These are phyloP conservation scores for Zychaea mexicana DNA, from an alignment of 371 early-diverging fungal genomes.

Conservation along the genomic window DNA sequence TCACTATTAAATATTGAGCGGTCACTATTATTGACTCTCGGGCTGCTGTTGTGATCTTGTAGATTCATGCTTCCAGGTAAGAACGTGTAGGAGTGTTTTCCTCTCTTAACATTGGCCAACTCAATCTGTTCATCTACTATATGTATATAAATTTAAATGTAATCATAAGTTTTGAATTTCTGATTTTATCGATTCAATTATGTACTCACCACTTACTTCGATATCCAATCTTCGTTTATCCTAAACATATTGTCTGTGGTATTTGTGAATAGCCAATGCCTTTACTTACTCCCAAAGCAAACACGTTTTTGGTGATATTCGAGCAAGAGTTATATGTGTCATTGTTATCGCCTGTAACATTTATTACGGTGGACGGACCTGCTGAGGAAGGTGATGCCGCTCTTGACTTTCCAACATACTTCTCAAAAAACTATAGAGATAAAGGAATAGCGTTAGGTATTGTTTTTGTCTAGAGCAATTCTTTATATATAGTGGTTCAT, in stretches of 20 bases:
- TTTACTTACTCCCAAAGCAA: not conserved
- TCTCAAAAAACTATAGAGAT: no score
- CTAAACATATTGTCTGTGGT: not conserved
- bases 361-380: not conserved
- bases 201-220: no score
- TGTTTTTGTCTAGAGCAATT: no score
- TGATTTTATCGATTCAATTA: no score
- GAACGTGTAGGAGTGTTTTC: not conserved
- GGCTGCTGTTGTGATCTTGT: no score
- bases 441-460: no score
- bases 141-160: not conserved
- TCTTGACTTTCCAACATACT: no score
- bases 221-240: no score
- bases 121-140: not conserved
- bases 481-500: no score
- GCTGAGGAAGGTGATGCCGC: no score
- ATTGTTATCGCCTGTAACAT: not conserved
- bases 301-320: not conserved
- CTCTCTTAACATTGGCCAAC: not conserved
- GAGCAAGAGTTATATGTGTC: not conserved
- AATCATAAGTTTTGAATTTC: not conserved
- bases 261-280: not conserved
- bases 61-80: not conserved
- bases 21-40: not conserved
- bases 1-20: not conserved